A percentile compares a stretch with the other conserved stretches of the same genome.
phyloP scores from a whole-genome alignment of 495 filamentous ascomycete genomes.

The Bryoglossum gracile region DNA sequence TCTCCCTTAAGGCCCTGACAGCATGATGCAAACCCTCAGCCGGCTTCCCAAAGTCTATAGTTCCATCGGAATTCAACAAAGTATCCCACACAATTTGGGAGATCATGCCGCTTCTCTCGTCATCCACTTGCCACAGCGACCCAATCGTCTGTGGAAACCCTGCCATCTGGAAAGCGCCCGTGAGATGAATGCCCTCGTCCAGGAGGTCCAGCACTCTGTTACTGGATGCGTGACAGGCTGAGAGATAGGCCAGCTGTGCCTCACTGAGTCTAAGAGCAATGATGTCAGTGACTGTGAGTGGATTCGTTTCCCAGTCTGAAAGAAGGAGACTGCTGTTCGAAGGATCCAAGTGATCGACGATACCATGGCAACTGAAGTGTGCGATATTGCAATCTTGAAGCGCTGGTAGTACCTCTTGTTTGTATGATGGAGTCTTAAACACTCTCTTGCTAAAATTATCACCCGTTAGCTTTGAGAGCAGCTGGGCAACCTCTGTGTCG shows the following conservation, averaged over 20 bases:
- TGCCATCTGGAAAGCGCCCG: constrained; percentile 29
- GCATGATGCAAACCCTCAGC: not conserved
- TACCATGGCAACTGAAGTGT: constrained; percentile 25
- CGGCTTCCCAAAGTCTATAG: not conserved
- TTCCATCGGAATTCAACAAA: not conserved
- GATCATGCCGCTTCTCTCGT: not conserved
- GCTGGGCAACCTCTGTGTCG: not conserved
- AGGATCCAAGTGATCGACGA: constrained; percentile 10
- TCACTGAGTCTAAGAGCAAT: too few relatives aligned
- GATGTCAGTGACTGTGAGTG: not conserved
- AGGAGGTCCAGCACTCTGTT: constrained; percentile 10
- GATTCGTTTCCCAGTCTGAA: not conserved
- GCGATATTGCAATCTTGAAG: constrained; percentile 6
- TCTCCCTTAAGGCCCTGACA: not conserved
- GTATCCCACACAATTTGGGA: not conserved
- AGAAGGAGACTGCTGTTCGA: constrained; percentile 22
- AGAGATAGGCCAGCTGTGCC: constrained; percentile 17
- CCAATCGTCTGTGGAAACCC: constrained; percentile 34
- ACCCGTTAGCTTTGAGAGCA: too few relatives aligned
- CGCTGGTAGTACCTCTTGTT: not conserved
- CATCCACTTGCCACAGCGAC: constrained; percentile 18
- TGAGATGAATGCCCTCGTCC: constrained; percentile 30
- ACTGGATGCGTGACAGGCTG: constrained; percentile 28
- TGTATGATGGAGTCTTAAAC: too few relatives aligned
- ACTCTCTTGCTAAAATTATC: too few relatives aligned